phyloP scores from a whole-genome alignment of 371 early-diverging fungal genomes.

The Rhizopus delemar region DNA sequence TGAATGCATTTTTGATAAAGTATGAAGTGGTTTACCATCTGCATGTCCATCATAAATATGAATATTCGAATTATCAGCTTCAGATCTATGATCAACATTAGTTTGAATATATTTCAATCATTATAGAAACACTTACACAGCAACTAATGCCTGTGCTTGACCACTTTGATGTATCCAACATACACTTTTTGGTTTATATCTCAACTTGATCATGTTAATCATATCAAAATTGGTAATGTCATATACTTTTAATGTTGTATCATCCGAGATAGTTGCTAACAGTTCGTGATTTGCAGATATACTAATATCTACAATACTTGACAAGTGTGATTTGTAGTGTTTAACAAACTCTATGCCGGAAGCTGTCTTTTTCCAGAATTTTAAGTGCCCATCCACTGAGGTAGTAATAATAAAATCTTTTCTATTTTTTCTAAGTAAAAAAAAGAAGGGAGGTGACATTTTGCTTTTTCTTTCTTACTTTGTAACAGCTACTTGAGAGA shows the following conservation, averaged over 20 bases:
- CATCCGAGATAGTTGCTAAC: slow-evolving; percentile 82
- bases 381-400: slow-evolving; percentile 93
- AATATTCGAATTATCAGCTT: slow-evolving; percentile 68
- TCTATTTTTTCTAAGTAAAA: slow-evolving; percentile 27
- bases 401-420: slow-evolving; percentile 93
- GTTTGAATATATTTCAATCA: not conserved
- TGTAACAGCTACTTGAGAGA: slow-evolving; percentile 78
- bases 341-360: slow-evolving; percentile 96
- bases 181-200: slow-evolving; percentile 72
- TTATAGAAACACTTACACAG: slow-evolving; percentile 58
- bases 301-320: slow-evolving; percentile 57
- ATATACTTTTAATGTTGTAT: slow-evolving; percentile 88
- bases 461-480: slow-evolving; percentile 39
- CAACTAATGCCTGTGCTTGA: slow-evolving; percentile 78
- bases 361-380: slow-evolving; percentile 97
- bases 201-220: slow-evolving; percentile 90
- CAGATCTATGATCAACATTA: slow-evolving; percentile 56
- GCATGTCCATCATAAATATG: slow-evolving; percentile 85
- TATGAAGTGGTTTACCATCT: slow-evolving; percentile 61
- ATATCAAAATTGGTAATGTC: slow-evolving; percentile 96
- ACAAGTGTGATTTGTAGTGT: slow-evolving; percentile 88
- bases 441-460: not conserved
- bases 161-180: slow-evolving; percentile 89
- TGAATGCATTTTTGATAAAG: slow-evolving; percentile 69
- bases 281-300: slow-evolving; percentile 78